phyloP scores from a whole-genome alignment of 805 yeast species.

The Saccharomyces kudriavzevii region DNA sequence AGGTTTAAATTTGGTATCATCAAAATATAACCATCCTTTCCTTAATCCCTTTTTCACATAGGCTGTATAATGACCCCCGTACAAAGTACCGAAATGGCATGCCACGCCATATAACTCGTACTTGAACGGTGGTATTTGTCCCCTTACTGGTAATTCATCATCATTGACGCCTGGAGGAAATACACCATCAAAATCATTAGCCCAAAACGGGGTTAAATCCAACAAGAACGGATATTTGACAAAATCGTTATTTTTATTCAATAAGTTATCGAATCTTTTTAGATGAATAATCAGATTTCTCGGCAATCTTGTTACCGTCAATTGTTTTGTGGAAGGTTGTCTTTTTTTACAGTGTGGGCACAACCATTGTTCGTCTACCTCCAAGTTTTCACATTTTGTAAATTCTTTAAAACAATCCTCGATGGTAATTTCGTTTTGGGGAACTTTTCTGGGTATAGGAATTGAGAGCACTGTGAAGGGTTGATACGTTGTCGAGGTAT shows the following conservation, averaged over 20 bases:
- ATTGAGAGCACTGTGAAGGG: slow-evolving; percentile 73
- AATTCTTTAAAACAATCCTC: slow-evolving; percentile 70
- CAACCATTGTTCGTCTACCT: slow-evolving; percentile 75
- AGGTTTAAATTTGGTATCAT: slow-evolving; percentile 61
- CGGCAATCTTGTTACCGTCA: slow-evolving; percentile 74
- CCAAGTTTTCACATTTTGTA: slow-evolving; percentile 65
- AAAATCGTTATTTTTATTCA: slow-evolving; percentile 50
- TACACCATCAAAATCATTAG: slow-evolving; percentile 27
- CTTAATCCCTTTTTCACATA: slow-evolving; percentile 55
- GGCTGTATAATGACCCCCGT: slow-evolving; percentile 85
- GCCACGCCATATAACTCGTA: slow-evolving; percentile 76
- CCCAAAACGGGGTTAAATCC: slow-evolving; percentile 68
- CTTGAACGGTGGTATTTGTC: slow-evolving; percentile 72
- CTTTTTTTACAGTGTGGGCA: slow-evolving; percentile 69
- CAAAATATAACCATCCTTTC: slow-evolving; percentile 73
- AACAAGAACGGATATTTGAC: slow-evolving; percentile 61
- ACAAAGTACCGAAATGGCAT: slow-evolving; percentile 72
- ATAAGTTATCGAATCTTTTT: slow-evolving; percentile 59
- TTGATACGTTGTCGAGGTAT: slow-evolving; percentile 81
- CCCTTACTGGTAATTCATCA: slow-evolving; percentile 53
- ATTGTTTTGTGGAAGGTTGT: slow-evolving; percentile 58
- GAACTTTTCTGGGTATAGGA: slow-evolving; percentile 56
- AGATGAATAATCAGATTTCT: slow-evolving; percentile 70
- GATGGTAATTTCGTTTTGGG: slow-evolving; percentile 39
- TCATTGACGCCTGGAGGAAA: slow-evolving; percentile 23